Evolutionary conservation across 148 eudicot genomes (phyloP).

Genomic region (Chenopodium berlandieri): DNA sequence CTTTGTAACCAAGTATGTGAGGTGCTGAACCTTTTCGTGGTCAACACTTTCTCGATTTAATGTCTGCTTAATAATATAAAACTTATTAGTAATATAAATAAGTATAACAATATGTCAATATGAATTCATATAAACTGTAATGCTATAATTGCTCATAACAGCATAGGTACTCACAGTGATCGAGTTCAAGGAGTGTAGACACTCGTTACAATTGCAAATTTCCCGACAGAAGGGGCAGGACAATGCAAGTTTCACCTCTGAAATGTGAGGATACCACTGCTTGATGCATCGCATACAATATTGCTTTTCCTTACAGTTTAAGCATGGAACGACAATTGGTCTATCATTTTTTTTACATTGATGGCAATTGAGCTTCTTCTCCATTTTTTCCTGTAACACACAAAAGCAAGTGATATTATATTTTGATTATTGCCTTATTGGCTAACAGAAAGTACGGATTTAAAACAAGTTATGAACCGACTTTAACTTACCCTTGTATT

Average conservation of each 20-base stretch:
- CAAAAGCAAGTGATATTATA: not conserved
- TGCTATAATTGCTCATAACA: not conserved
- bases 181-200: constrained; percentile 53
- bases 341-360: constrained; percentile 63
- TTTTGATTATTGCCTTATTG: not conserved
- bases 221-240: constrained; percentile 70
- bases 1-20: constrained; percentile 49
- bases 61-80: constrained; percentile 31
- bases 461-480: not conserved
- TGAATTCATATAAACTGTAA: not conserved
- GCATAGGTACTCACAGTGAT: constrained; percentile 43
- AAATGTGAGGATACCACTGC: constrained; percentile 62
- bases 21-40: constrained; percentile 49
- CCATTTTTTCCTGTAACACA: constrained; percentile 31
- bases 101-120: not conserved
- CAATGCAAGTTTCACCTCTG: constrained; percentile 59
- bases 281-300: constrained; percentile 68
- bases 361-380: constrained; percentile 47
- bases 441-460: no score
- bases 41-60: constrained; percentile 46
- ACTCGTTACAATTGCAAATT: constrained; percentile 73
- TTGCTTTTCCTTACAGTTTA: constrained; percentile 44
- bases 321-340: constrained; percentile 60
- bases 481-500: constrained; percentile 24
- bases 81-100: not conserved